Base-by-base conservation (phyloP, 192 early-diverging fungal genomes). In the Rhizoclosmatium globosum region DNA sequence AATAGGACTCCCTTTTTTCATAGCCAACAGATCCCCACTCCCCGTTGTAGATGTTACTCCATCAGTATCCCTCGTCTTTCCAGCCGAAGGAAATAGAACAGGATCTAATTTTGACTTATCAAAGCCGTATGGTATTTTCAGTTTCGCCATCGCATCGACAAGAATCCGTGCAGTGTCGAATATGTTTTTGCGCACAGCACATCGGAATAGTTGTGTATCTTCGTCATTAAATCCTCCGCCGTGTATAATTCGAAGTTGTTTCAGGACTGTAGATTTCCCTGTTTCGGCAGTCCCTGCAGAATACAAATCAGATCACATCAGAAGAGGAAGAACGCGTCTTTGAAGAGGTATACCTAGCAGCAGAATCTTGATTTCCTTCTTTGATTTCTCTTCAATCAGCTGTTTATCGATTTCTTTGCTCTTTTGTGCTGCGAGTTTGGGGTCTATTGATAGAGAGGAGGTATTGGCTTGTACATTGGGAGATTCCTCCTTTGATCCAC, bases 221-320 rank as follows among this genome's bases (percentile, higher is more conserved):
- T 95, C 93, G 43, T 87, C 82, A 56, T 92, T 93, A 86, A 95
- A 99, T 19, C 97, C 97, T 72, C 91, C 92, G 76, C 94, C 97
- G 82, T 99, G 96, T 76, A 99, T 98, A 66, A 99, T 89, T 83
- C 95, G 95, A 94, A 99, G 97, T 81, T 99, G 97, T 83, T 99
- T 99, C 65, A 99, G 86, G 80, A 99, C 95, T n/a, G 97, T 99
- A 57, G 92, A 94, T 86, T 99, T 99, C 64, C 97, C 97, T 4
- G 97, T 97, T 85, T 99, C 97, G 78, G 96, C 97, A 53, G 97
- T 95, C 78, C 94, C 94, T 94, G 79, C 72, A 9, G 53, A 39
- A 41, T 17, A 21, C 21, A 46, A 76, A 48, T 13, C 59, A 43
- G 43, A 39, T 50, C 57, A 66, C 4, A 11, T 41, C 2, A 47